A percentile compares a stretch with the other conserved stretches of the same genome.
Evolutionary conservation across 148 eudicot species (phyloP).

Genomic region (Arbutus unedo): DNA sequence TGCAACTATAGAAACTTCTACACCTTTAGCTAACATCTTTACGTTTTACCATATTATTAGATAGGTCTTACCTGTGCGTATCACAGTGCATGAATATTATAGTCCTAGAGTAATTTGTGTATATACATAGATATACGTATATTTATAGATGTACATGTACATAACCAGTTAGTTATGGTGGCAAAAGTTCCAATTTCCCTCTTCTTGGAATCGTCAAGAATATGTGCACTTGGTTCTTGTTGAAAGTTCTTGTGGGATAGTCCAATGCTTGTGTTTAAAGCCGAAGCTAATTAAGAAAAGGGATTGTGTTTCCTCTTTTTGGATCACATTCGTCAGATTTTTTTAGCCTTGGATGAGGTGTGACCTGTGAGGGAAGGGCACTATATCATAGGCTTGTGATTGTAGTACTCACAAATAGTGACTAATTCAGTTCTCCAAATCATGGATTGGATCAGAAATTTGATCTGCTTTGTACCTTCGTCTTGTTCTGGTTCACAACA

Average conservation of each 20-base stretch:
- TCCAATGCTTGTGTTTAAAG: not conserved
- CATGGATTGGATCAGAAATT: not conserved
- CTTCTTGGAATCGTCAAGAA: not conserved
- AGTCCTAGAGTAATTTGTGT: too few relatives aligned
- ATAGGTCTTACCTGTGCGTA: too few relatives aligned
- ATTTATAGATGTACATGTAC: not conserved
- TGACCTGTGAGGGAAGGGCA: constrained; percentile 2
- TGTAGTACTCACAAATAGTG: not conserved
- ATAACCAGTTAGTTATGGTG: not conserved
- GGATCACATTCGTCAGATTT: not conserved
- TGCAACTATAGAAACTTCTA: too few relatives aligned
- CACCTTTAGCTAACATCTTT: too few relatives aligned
- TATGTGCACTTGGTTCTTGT: not conserved
- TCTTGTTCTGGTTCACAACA: not conserved
- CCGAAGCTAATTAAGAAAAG: not conserved
- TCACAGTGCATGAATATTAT: too few relatives aligned
- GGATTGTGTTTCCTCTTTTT: not conserved
- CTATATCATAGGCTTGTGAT: not conserved
- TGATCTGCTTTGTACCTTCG: not conserved
- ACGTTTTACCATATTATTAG: too few relatives aligned
- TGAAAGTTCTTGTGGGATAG: not conserved
- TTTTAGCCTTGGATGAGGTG: not conserved
- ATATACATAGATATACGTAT: too few relatives aligned
- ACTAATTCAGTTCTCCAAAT: not conserved
- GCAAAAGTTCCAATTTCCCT: not conserved